These are phyloP conservation scores for Cubamyces sp. DNA, from an alignment of 768 basidiomycete species.

Conservation along the genomic window DNA sequence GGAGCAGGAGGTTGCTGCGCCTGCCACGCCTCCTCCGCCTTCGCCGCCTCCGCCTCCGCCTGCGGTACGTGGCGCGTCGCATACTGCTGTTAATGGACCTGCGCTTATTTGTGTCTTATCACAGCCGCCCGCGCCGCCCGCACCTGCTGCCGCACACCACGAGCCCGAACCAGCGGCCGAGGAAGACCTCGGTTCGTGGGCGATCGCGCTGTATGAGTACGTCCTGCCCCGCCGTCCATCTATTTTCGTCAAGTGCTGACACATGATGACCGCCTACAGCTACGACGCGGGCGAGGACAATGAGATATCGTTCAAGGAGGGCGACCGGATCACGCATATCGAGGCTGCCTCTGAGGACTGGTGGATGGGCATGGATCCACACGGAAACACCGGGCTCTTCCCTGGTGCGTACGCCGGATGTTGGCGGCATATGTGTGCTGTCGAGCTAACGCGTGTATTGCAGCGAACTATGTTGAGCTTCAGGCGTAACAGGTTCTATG, in stretches of 20 bases:
- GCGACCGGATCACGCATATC: conserved; percentile 77
- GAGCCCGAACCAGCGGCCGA: conserved; percentile 51
- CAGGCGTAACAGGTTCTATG: conserved; percentile 14
- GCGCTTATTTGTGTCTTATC: not conserved
- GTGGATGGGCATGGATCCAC: conserved; percentile 73
- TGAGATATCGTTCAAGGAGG: conserved; percentile 84
- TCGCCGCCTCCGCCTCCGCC: conserved; percentile 63
- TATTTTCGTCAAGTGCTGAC: conserved; percentile 4
- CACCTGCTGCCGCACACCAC: conserved; percentile 49
- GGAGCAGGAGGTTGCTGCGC: conserved; percentile 49
- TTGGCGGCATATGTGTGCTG: not conserved
- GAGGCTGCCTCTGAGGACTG: conserved; percentile 86
- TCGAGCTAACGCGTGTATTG: conserved; percentile 27
- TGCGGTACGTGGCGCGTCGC: conserved; percentile 32
- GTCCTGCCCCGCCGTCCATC: conserved; percentile 30
- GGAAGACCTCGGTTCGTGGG: conserved; percentile 59
- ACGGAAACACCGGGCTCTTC: conserved; percentile 70
- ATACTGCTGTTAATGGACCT: not conserved
- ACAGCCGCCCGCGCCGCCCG: conserved; percentile 41
- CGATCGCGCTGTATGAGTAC: conserved; percentile 74
- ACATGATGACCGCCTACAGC: conserved; percentile 41
- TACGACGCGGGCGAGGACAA: conserved; percentile 94
- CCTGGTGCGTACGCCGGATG: conserved; percentile 54
- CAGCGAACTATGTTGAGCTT: conserved; percentile 34
- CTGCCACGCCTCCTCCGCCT: conserved; percentile 54